These are phyloP conservation scores for Albophoma yamanashiensis DNA, from an alignment of 2,329 filamentous ascomycete species.

Conservation along the genomic window DNA sequence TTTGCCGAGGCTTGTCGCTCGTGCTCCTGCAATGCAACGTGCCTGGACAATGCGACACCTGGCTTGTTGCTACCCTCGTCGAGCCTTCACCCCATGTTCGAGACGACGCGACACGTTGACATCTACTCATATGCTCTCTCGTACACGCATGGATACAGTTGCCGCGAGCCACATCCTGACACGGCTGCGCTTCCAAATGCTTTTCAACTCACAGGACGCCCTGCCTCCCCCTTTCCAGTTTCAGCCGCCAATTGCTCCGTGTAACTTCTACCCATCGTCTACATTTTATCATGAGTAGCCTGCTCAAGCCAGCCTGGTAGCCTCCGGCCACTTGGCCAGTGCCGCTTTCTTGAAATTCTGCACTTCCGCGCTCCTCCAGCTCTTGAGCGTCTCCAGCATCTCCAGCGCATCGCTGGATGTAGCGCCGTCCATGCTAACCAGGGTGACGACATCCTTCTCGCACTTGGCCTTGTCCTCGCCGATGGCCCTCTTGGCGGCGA, in stretches of 20 bases:
- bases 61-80: no score
- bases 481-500: slow-evolving; percentile 48
- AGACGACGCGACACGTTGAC: neutral
- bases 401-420: slow-evolving; percentile 46
- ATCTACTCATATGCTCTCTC: neutral
- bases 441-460: slow-evolving; percentile 53
- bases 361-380: slow-evolving; percentile 38
- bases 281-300: neutral
- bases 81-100: neutral
- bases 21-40: no score
- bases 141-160: neutral
- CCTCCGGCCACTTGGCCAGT: slow-evolving; percentile 38
- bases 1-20: neutral
- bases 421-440: slow-evolving; percentile 39
- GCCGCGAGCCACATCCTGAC: neutral
- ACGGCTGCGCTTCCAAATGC: neutral
- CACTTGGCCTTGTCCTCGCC: slow-evolving; percentile 44
- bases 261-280: neutral
- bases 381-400: slow-evolving; percentile 29
- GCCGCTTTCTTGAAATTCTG: slow-evolving; percentile 38
- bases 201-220: slow-evolving; percentile 1
- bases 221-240: neutral
- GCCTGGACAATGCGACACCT: no score
- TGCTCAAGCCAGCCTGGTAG: slow-evolving; percentile 30
- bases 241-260: neutral